Base-by-base conservation (phyloP, 2,329 filamentous ascomycete genomes). In the Catunica adiposa region DNA sequence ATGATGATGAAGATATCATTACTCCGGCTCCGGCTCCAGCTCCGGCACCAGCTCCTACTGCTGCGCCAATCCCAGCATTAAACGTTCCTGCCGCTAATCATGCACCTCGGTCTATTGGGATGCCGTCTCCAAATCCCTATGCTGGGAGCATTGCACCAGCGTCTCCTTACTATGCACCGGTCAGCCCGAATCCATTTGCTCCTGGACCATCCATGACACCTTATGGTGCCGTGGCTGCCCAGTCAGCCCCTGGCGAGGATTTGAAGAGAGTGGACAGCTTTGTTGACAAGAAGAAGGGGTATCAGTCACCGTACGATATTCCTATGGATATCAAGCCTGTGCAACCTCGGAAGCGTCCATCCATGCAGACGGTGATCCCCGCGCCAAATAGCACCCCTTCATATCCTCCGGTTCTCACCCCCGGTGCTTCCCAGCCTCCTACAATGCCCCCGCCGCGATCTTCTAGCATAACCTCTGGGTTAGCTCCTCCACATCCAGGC, bases 271-370 rank as follows among this genome's bases (percentile, higher is more conserved):
- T 79, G 1, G 81, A 94, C 65, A 97, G 90, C 68, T 98, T 95
- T 67, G 87, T 79, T 4, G 84, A 90, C 67, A 94, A 94, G 67
- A 97, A 94, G 68, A 86, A 86, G 56, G 89, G 90, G 6, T 98
- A 98, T 66, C 78, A 84, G 51, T 97, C 90, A 20, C 92, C 92
- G 0, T 98, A 96, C 63, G 94, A 98, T 69, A 74, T 98, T 20
- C 92, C 92, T 3, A 86, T 92, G 69, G 90, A 96, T 55, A 77
- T 98, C 29, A 52, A 52, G 50, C 50, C 50, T 11, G 78, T 84
- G 26, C 84, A 84, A 62, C 80, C 84, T 63, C 74, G 81, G 66
- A 83, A 84, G 71, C 73, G 83, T 54, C 67, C 72, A 4, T 80
- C 77, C 63, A 73, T 77, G 62, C 78, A 79, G 58, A 77, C 56